phyloP scores from a whole-genome alignment of 1,139 yeast species.

The Candida glucosophila region DNA sequence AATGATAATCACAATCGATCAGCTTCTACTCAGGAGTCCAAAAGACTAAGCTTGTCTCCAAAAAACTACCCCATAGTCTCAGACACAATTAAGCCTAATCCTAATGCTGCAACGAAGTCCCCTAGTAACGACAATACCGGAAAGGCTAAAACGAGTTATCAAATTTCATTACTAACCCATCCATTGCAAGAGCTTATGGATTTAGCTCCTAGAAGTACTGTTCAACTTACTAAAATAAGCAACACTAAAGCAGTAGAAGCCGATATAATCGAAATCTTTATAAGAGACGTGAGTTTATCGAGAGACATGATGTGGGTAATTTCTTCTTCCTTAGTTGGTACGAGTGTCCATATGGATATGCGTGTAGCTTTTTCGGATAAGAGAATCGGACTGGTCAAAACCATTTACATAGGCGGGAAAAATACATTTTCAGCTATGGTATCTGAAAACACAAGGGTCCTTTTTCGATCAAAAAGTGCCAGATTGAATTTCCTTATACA shows the following conservation, averaged over 20 bases:
- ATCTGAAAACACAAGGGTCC: constrained; percentile 67
- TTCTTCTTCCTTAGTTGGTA: constrained; percentile 50
- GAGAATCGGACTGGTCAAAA: constrained; percentile 53
- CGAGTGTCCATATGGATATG: constrained; percentile 64
- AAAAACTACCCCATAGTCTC: constrained; percentile 1
- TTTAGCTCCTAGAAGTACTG: constrained; percentile 56
- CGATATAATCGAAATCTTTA: constrained; percentile 73
- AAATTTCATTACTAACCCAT: constrained; percentile 54
- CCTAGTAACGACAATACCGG: too few species aligned
- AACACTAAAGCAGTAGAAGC: constrained; percentile 46
- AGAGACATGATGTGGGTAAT: constrained; percentile 93
- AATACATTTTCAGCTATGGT: constrained; percentile 57
- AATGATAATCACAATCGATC: too few species aligned
- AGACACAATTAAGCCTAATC: background rate
- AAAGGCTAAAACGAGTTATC: constrained; percentile 13
- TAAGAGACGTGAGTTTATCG: constrained; percentile 73
- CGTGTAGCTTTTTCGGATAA: constrained; percentile 52
- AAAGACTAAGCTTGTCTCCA: background rate
- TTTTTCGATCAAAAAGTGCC: constrained; percentile 87
- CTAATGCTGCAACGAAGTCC: constrained; percentile 3
- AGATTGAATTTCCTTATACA: constrained; percentile 77
- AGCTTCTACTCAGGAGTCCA: too few species aligned
- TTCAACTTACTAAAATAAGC: constrained; percentile 39
- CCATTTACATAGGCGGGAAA: constrained; percentile 64
- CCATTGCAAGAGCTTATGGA: constrained; percentile 56